Conservation (phyloP, 2,329 filamentous ascomycete species). For the Bipolaris bicolor region DNA sequence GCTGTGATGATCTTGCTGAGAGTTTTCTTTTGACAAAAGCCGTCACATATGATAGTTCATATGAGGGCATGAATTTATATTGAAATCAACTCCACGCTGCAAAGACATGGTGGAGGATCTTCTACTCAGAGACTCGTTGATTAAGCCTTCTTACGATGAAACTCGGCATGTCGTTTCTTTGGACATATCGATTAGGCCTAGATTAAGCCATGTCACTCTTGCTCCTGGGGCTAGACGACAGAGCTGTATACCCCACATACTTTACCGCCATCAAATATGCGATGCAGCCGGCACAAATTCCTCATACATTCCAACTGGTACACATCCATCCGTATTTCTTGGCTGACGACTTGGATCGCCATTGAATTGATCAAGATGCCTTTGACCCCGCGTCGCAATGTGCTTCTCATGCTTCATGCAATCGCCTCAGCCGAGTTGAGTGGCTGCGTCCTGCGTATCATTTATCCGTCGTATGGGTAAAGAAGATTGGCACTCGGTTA, state of each 20-base stretch:
- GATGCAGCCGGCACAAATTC: not conserved
- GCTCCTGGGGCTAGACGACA: not conserved
- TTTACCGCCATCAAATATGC: not conserved
- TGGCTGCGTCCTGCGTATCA: not conserved
- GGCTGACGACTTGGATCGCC: not conserved
- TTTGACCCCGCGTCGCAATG: not conserved
- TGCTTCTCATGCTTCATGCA: not conserved
- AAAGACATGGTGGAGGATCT: not conserved
- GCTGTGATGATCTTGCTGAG: not conserved
- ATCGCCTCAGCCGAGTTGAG: not conserved
- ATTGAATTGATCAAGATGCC: not conserved
- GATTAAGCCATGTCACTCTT: slow-evolving; percentile 2
- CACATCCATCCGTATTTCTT: not conserved
- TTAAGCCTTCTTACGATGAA: slow-evolving; percentile 7
- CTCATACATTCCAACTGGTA: not conserved
- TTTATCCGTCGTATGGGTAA: slow-evolving; percentile 10
- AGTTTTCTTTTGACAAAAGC: not conserved
- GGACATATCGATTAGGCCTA: slow-evolving; percentile 1
- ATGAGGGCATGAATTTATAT: not conserved
- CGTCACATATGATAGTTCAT: not conserved
- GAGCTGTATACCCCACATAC: not conserved
- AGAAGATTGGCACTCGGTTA: not conserved
- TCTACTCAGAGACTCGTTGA: not conserved
- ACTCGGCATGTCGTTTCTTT: not conserved
- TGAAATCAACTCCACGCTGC: not conserved